phyloP scores from a whole-genome alignment of 2,329 filamentous ascomycete species.

The Aspergillus persii region DNA sequence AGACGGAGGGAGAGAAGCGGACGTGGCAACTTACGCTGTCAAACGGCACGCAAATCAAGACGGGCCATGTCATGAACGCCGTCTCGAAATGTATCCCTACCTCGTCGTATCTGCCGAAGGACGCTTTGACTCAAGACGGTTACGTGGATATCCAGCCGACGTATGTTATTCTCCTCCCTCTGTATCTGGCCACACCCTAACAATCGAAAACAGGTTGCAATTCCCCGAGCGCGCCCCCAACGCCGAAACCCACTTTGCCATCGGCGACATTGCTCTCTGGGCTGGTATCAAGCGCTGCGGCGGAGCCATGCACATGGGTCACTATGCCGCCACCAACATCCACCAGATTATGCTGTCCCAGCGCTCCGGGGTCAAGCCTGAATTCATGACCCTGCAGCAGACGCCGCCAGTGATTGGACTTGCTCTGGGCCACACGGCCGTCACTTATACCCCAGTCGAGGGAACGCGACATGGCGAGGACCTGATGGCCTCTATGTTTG shows the following conservation, averaged over 20 bases:
- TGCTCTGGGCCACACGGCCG: constrained; percentile 67
- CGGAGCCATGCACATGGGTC: constrained; percentile 71
- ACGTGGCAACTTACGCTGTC: constrained; percentile 53
- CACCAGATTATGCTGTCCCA: constrained; percentile 59
- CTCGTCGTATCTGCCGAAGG: constrained; percentile 60
- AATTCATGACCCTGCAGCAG: constrained; percentile 51
- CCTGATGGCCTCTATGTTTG: constrained; percentile 55
- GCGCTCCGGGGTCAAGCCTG: constrained; percentile 40
- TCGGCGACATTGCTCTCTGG: constrained; percentile 70
- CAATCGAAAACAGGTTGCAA: constrained; percentile 46
- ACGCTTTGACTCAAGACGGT: constrained; percentile 61
- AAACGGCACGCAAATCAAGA: constrained; percentile 58
- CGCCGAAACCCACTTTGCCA: constrained; percentile 61
- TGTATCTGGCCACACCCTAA: neutral
- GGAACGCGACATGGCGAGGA: constrained; percentile 45
- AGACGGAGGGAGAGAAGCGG: constrained; percentile 14
- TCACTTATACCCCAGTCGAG: constrained; percentile 58
- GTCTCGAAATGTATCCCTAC: constrained; percentile 63
- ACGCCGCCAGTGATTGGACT: constrained; percentile 67
- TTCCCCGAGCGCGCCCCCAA: constrained; percentile 58
- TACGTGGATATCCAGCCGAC: constrained; percentile 62
- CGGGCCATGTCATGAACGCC: constrained; percentile 68
- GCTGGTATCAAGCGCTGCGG: constrained; percentile 78
- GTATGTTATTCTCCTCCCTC: constrained; percentile 17
- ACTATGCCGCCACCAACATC: constrained; percentile 64